These are phyloP conservation scores for Pyrenophora graminea DNA, from an alignment of 2,329 filamentous ascomycete species.

Conservation along the genomic window DNA sequence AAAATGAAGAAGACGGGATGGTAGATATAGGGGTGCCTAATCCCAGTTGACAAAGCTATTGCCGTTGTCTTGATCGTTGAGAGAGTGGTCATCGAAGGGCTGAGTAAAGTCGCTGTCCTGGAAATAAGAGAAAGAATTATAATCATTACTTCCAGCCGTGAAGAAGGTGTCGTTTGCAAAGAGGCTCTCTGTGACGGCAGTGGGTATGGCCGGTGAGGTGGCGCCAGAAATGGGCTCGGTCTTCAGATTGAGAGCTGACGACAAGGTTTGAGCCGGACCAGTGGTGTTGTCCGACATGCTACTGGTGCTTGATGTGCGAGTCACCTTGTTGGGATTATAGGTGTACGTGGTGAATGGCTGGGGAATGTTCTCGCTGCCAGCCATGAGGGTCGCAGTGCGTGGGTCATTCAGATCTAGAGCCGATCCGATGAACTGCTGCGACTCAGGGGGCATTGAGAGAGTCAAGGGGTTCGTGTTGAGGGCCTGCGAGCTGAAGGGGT, in stretches of 20 bases:
- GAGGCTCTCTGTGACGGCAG: constrained; percentile 27
- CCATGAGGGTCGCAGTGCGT: constrained; percentile 53
- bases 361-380: constrained; percentile 48
- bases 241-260: constrained; percentile 39
- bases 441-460: constrained; percentile 56
- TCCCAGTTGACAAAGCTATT: constrained; percentile 35
- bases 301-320: constrained; percentile 19
- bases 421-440: constrained; percentile 58
- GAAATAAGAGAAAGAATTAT: constrained; percentile 31
- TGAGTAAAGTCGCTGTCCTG: constrained; percentile 19
- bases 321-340: constrained; percentile 51
- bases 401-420: constrained; percentile 53
- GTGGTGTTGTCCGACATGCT: constrained; percentile 39
- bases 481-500: constrained; percentile 35
- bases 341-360: constrained; percentile 50
- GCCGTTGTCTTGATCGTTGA: constrained; percentile 25
- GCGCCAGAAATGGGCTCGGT: constrained; percentile 15
- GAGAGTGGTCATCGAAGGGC: constrained; percentile 21
- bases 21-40: constrained; percentile 3
- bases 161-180: constrained; percentile 23
- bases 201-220: constrained; percentile 25
- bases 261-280: constrained; percentile 48
- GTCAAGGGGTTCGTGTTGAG: constrained; percentile 52
- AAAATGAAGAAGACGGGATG: neutral
- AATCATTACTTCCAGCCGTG: constrained; percentile 29